These are phyloP conservation scores for Taphrina pruni DNA, from an alignment of 1,139 yeast genomes.

Conservation along the genomic window DNA sequence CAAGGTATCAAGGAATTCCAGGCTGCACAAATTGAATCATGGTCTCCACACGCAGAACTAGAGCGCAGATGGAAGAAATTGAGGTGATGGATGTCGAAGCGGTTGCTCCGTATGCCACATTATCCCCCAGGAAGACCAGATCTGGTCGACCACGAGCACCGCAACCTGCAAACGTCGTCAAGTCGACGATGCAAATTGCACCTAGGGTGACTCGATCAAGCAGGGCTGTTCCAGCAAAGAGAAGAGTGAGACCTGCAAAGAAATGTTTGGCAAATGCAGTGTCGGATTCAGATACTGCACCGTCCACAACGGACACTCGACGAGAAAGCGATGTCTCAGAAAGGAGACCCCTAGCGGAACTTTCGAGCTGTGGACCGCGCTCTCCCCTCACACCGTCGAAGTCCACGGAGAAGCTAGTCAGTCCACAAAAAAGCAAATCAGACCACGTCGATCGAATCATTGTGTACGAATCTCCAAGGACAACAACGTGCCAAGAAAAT, in stretches of 20 bases:
- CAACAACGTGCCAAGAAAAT: not conserved
- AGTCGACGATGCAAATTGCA: not conserved
- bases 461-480: not conserved
- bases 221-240: not conserved
- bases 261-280: not conserved
- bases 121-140: conserved; percentile 18
- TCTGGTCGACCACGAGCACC: conserved; percentile 14
- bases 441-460: not conserved
- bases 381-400: not conserved
- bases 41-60: conserved; percentile 24
- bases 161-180: not conserved
- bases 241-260: conserved; percentile 25
- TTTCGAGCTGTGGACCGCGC: not conserved
- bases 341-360: not conserved
- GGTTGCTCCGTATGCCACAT: too few species aligned
- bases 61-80: conserved; percentile 4
- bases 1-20: not conserved
- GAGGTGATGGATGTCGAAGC: not conserved
- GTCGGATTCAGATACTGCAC: not conserved
- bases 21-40: conserved; percentile 8
- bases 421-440: not conserved
- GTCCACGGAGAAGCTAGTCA: not conserved
- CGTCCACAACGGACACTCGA: not conserved
- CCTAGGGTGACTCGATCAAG: conserved; percentile 1
- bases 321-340: not conserved